A percentile compares a stretch with the other conserved stretches of the same genome.
phyloP scores from a whole-genome alignment of 208 protist species.

The Leishmania aethiopica region DNA sequence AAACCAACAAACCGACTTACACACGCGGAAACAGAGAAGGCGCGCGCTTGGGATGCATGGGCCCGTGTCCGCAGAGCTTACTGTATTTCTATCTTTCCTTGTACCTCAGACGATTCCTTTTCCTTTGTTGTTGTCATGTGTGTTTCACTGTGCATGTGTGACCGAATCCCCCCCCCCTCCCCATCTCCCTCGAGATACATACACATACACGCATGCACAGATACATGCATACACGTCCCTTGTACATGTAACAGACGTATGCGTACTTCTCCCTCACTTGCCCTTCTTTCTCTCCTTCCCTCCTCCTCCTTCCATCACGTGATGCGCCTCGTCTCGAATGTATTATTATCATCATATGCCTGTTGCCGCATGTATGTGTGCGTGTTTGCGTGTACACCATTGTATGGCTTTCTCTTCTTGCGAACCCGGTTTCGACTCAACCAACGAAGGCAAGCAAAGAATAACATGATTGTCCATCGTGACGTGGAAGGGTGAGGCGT shows the following conservation, averaged over 20 bases:
- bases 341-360: background rate
- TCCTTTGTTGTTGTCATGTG: background rate
- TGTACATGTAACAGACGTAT: background rate
- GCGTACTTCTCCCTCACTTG: background rate
- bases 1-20: background rate
- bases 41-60: background rate
- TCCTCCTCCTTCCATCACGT: background rate
- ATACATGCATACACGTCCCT: background rate
- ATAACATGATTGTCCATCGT: background rate
- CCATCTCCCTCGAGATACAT: background rate
- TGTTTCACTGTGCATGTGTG: background rate
- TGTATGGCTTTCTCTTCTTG: background rate
- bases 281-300: background rate
- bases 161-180: background rate
- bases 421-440: background rate
- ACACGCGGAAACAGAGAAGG: background rate
- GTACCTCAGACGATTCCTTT: background rate
- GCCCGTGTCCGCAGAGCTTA: background rate
- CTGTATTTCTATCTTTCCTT: conserved; percentile 12
- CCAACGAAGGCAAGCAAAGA: background rate
- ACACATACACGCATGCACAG: background rate
- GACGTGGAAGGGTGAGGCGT: background rate
- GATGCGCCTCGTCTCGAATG: background rate
- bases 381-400: background rate
- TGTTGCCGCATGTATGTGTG: background rate